Percentiles rank a stretch among this genome's conserved stretches.
Evolutionary conservation across 2,329 filamentous ascomycete species (phyloP).

Genomic region (Byssoonygena ceratinophila): DNA sequence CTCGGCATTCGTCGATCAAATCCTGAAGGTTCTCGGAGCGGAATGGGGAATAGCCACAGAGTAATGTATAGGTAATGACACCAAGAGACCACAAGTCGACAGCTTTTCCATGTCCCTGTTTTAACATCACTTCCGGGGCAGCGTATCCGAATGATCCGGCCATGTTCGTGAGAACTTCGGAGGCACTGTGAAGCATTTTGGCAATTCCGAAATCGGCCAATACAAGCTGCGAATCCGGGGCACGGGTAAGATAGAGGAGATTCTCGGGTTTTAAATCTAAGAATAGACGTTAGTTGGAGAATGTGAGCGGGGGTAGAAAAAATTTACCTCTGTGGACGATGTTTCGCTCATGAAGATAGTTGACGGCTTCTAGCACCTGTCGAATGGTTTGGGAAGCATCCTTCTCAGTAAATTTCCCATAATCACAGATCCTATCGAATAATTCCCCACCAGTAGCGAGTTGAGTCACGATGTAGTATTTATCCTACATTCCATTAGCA

Average conservation of each 20-base stretch:
- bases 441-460: slow-evolving; percentile 90
- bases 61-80: slow-evolving; percentile 94
- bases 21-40: slow-evolving; percentile 87
- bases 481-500: slow-evolving; percentile 54
- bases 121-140: slow-evolving; percentile 95
- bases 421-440: slow-evolving; percentile 95
- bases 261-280: slow-evolving; percentile 96
- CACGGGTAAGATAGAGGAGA: slow-evolving; percentile 77
- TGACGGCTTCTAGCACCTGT: slow-evolving; percentile 82
- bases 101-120: slow-evolving; percentile 92
- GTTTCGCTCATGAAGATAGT: slow-evolving; percentile 88
- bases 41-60: slow-evolving; percentile 97
- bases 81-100: slow-evolving; percentile 99
- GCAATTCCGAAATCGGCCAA: slow-evolving; percentile 97
- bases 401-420: slow-evolving; percentile 97
- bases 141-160: slow-evolving; percentile 97
- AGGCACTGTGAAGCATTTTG: slow-evolving; percentile 86
- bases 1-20: slow-evolving; percentile 86
- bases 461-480: slow-evolving; percentile 98
- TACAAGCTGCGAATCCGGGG: slow-evolving; percentile 70
- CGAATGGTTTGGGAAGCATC: slow-evolving; percentile 92
- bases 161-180: slow-evolving; percentile 94
- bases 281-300: slow-evolving; percentile 7
- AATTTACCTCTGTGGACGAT: slow-evolving; percentile 81
- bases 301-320: background rate